These are phyloP conservation scores for Penstemon eatonii DNA, from an alignment of 257 asterid genomes.

Conservation along the genomic window DNA sequence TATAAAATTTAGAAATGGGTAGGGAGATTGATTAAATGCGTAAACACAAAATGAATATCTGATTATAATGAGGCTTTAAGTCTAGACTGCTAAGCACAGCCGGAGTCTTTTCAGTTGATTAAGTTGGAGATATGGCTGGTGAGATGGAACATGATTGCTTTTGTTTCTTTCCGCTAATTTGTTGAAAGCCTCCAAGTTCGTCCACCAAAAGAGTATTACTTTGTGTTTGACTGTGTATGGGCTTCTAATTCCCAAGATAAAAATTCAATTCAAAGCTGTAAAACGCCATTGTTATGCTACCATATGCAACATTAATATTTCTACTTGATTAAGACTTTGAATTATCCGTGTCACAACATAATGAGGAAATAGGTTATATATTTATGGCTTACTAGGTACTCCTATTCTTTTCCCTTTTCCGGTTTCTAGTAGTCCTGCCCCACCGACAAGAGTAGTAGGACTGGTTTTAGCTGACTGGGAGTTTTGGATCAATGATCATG, in stretches of 20 bases:
- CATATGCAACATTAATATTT: conserved; percentile 1
- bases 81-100: background rate
- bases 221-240: background rate
- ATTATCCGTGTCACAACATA: conserved; percentile 7
- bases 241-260: conserved; percentile 17
- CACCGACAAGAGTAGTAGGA: background rate
- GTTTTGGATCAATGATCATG: background rate
- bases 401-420: background rate
- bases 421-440: no score
- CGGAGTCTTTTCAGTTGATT: conserved; percentile 13
- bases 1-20: background rate
- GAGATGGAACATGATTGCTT: conserved; percentile 5
- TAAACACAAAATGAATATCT: background rate
- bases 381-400: conserved; percentile 9
- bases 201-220: background rate
- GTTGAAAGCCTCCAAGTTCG: conserved; percentile 5
- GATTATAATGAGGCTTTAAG: conserved; percentile 2
- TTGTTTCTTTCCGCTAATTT: conserved; percentile 8
- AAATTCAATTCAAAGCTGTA: conserved; percentile 12
- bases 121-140: conserved; percentile 12
- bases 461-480: background rate
- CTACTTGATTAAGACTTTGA: background rate
- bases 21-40: background rate
- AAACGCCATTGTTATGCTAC: conserved; percentile 8
- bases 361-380: background rate